phyloP scores from a whole-genome alignment of 768 basidiomycete species.

The Russula ochroleuca region DNA sequence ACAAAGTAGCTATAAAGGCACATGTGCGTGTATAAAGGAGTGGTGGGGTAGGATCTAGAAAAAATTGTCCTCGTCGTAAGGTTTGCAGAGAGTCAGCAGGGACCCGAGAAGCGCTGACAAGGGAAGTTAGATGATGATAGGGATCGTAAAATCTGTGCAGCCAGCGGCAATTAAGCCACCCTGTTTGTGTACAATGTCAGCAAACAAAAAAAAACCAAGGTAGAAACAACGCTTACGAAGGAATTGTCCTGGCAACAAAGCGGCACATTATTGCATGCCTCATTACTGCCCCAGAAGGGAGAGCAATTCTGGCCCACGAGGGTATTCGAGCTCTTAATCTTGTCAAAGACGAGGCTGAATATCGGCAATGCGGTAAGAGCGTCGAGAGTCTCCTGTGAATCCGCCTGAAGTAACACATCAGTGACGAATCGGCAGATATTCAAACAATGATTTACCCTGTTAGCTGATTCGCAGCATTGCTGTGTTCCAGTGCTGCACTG shows the following conservation, averaged over 20 bases:
- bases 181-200: neutral
- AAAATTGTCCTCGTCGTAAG: slow-evolving; percentile 6
- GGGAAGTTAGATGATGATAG: neutral
- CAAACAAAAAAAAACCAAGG: no score
- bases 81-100: neutral
- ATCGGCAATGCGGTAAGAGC: no score
- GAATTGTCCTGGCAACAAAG: slow-evolving; percentile 5
- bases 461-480: neutral
- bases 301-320: neutral
- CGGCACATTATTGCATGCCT: neutral
- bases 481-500: neutral
- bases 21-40: slow-evolving; percentile 4
- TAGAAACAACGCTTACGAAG: no score
- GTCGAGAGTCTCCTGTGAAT: neutral
- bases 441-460: neutral
- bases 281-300: rapidly evolving
- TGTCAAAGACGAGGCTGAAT: neutral
- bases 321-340: neutral
- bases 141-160: neutral
- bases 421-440: neutral
- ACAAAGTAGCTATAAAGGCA: neutral
- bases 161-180: neutral
- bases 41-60: slow-evolving; percentile 5
- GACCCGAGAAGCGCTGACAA: neutral
- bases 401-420: neutral